Evolutionary conservation across 176 grass and related monocot species (phyloP).

Genomic region (sorghum (Sorghum bicolor)): DNA sequence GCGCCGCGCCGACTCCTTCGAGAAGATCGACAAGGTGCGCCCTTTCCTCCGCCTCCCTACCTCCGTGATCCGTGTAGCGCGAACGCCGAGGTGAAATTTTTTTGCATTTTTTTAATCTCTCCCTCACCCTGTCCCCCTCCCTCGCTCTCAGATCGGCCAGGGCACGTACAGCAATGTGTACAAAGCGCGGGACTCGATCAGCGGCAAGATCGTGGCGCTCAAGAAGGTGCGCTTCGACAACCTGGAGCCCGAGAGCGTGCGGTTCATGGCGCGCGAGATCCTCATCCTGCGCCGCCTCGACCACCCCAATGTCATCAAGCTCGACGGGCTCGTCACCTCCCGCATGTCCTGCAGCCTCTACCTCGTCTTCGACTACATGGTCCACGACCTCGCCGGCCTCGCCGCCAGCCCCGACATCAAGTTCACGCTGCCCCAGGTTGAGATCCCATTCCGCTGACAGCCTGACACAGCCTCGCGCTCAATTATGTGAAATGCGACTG

Average conservation of each 20-base stretch:
- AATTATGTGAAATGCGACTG: slow-evolving; percentile 22
- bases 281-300: slow-evolving; percentile 74
- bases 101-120: not conserved
- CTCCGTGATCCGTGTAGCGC: slow-evolving; percentile 32
- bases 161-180: slow-evolving; percentile 94
- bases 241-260: slow-evolving; percentile 81
- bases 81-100: slow-evolving; percentile 18
- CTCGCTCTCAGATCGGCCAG: slow-evolving; percentile 56
- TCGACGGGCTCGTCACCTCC: slow-evolving; percentile 75
- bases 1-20: slow-evolving; percentile 77
- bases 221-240: slow-evolving; percentile 94
- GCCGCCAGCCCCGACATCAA: slow-evolving; percentile 87
- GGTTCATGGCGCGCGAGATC: slow-evolving; percentile 90
- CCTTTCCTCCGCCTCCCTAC: not conserved
- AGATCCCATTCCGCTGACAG: slow-evolving; percentile 22
- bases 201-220: slow-evolving; percentile 76
- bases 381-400: slow-evolving; percentile 78
- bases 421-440: slow-evolving; percentile 79
- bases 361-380: slow-evolving; percentile 89
- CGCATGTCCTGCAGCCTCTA: slow-evolving; percentile 90
- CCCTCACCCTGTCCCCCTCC: not conserved
- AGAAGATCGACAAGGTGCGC: slow-evolving; percentile 88
- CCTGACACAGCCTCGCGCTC: not conserved
- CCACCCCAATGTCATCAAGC: slow-evolving; percentile 81
- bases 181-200: slow-evolving; percentile 70